Conservation (phyloP, 768 basidiomycete species). For the Phylloporus arenicola region DNA sequence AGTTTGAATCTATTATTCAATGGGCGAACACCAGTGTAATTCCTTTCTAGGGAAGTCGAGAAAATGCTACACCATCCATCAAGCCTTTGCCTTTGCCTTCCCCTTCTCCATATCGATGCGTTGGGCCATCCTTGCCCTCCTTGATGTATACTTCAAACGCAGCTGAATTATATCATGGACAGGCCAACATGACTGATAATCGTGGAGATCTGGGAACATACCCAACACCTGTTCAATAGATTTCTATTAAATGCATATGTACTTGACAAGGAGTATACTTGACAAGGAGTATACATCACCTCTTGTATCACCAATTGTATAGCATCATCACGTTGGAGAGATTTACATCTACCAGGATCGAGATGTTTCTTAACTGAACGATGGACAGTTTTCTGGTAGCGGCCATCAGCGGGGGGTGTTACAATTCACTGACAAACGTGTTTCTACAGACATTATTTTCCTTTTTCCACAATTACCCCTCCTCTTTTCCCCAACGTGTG, state of each 20-base stretch:
- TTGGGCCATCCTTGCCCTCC: not conserved
- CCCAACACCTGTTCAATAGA: not conserved
- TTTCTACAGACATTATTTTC: too few relatives aligned
- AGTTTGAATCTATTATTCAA: too few relatives aligned
- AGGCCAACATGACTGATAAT: not conserved
- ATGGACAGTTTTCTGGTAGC: slow-evolving; percentile 1
- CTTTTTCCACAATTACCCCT: too few relatives aligned
- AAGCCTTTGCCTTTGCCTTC: too few relatives aligned
- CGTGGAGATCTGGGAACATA: not conserved
- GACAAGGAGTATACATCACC: not conserved
- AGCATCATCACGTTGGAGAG: not conserved
- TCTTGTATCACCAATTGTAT: not conserved
- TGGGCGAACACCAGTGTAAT: too few relatives aligned
- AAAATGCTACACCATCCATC: too few relatives aligned
- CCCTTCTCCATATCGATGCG: not conserved
- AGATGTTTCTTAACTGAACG: slow-evolving; percentile 2
- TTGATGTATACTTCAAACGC: not conserved
- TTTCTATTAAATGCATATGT: not conserved
- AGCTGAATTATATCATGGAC: not conserved
- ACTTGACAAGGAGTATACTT: too few relatives aligned
- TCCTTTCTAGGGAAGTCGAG: too few relatives aligned
- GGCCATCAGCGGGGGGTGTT: not conserved
- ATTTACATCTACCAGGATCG: not conserved
- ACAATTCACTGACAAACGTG: too few relatives aligned
- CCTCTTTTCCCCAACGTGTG: too few relatives aligned